Conservation (phyloP, 2,329 filamentous ascomycete genomes). For the Aspergillus pseudonomiae region DNA sequence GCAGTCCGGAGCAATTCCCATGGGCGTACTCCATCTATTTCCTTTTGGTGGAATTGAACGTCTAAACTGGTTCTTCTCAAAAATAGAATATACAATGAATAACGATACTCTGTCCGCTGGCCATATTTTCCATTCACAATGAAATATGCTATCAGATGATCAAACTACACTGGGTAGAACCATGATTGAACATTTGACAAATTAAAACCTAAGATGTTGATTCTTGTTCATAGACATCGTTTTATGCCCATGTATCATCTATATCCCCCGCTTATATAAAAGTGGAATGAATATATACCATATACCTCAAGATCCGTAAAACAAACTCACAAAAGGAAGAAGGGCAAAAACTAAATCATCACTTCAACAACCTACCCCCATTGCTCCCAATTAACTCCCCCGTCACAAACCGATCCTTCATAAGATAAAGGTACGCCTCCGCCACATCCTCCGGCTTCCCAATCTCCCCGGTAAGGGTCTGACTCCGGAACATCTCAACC, state of each 20-base stretch:
- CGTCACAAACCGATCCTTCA: slow-evolving; percentile 47
- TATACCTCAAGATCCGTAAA: not conserved
- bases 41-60: no score
- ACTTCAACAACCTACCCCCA: slow-evolving; percentile 39
- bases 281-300: not conserved
- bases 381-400: slow-evolving; percentile 38
- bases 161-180: no score
- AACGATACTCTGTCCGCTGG: no score
- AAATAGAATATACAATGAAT: no score
- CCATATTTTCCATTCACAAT: no score
- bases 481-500: slow-evolving; percentile 28
- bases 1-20: no score
- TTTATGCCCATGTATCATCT: not conserved
- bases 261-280: not conserved
- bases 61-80: no score
- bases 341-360: not conserved
- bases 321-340: not conserved
- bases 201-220: no score
- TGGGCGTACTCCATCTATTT: not conserved
- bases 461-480: slow-evolving; percentile 28
- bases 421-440: slow-evolving; percentile 49
- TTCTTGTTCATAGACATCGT: no score
- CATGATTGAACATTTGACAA: no score
- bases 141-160: no score
- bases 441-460: slow-evolving; percentile 43